These are phyloP conservation scores for Kuraishia molischiana DNA, from an alignment of 805 yeast species.

Conservation along the genomic window DNA sequence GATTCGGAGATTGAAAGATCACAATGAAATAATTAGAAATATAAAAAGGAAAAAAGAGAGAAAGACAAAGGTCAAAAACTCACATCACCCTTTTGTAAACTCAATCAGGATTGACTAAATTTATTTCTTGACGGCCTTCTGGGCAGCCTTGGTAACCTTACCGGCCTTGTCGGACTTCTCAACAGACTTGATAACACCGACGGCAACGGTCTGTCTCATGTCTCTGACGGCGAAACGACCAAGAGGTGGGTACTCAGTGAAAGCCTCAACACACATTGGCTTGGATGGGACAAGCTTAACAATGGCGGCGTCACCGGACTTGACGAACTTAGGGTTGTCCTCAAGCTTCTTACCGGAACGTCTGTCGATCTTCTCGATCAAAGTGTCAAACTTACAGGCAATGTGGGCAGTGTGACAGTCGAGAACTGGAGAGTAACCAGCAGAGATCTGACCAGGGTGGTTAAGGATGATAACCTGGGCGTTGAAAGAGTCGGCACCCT, in stretches of 20 bases:
- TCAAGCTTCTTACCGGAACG: slow-evolving; percentile 88
- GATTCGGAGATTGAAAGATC: no score
- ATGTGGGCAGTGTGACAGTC: slow-evolving; percentile 93
- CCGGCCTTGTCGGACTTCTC: slow-evolving; percentile 81
- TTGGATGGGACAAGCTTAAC: slow-evolving; percentile 82
- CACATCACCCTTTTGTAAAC: no score
- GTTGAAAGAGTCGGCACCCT: slow-evolving; percentile 69
- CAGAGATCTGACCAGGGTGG: slow-evolving; percentile 88
- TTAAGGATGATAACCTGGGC: slow-evolving; percentile 82
- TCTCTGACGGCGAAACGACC: slow-evolving; percentile 99
- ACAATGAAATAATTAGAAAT: no score
- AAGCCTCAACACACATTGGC: slow-evolving; percentile 94
- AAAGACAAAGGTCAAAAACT: no score
- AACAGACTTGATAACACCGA: slow-evolving; percentile 96
- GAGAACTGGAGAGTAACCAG: slow-evolving; percentile 87
- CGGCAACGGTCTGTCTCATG: slow-evolving; percentile 99
- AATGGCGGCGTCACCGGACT: slow-evolving; percentile 94
- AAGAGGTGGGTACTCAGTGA: slow-evolving; percentile 91
- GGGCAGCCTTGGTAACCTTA: slow-evolving; percentile 96
- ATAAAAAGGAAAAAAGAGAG: no score
- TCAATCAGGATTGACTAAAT: no score
- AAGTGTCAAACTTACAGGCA: slow-evolving; percentile 73
- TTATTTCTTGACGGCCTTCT: slow-evolving; percentile 72
- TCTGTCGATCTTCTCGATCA: slow-evolving; percentile 80
- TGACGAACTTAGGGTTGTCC: slow-evolving; percentile 86